Conservation (phyloP, 2,329 filamentous ascomycete genomes). For the Apiospora rasikravindrae region DNA sequence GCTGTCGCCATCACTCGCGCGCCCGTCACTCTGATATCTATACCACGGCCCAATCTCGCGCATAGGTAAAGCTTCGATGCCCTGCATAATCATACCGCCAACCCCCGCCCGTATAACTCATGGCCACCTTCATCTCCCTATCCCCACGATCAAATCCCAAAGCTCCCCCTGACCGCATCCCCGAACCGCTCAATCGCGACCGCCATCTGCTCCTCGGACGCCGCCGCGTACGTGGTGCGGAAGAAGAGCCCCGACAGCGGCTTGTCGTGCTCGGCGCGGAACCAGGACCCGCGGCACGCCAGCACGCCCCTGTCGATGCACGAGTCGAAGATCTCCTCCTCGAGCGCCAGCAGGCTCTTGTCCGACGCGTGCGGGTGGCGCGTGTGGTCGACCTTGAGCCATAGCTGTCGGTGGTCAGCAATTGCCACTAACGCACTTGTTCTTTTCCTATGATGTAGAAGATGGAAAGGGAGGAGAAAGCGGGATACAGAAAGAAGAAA, state of each 20-base stretch:
- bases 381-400: conserved; percentile 72
- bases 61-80: too few relatives aligned
- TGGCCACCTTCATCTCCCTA: too few relatives aligned
- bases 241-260: conserved; percentile 76
- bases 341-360: conserved; percentile 68
- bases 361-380: conserved; percentile 65
- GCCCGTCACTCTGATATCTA: too few relatives aligned
- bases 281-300: conserved; percentile 88
- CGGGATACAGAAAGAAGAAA: conserved; percentile 32
- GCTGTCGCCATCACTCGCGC: too few relatives aligned
- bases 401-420: conserved; percentile 56
- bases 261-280: conserved; percentile 73
- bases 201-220: conserved; percentile 71
- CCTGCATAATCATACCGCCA: too few relatives aligned
- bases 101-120: too few relatives aligned
- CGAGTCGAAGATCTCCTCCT: conserved; percentile 84
- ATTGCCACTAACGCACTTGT: too few relatives aligned
- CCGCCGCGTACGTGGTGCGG: conserved; percentile 87
- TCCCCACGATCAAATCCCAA: conserved; percentile 37
- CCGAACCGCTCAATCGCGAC: conserved; percentile 79
- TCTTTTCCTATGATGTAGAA: too few relatives aligned
- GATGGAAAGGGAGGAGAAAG: not conserved
- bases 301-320: conserved; percentile 80
- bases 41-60: too few relatives aligned
- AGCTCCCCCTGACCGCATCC: conserved; percentile 68